A percentile compares a stretch with the other conserved stretches of the same genome.
These are phyloP conservation scores for Arabis alpina DNA, from an alignment of 345 rosid species.

Conservation along the genomic window DNA sequence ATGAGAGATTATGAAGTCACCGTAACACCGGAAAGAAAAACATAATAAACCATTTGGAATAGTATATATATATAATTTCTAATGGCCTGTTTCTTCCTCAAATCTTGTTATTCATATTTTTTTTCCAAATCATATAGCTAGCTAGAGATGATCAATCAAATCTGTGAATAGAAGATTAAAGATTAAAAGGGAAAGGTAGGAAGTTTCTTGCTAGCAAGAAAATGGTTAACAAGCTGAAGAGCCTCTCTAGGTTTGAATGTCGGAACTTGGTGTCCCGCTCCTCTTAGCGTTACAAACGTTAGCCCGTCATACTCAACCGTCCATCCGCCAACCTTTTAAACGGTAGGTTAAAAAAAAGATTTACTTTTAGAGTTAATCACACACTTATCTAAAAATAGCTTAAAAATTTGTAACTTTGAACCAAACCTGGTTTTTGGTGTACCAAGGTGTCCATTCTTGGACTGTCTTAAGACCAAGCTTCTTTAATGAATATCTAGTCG, in stretches of 20 bases:
- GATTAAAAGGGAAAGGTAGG: constrained; percentile 55
- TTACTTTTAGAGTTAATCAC: neutral
- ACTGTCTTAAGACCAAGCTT: constrained; percentile 67
- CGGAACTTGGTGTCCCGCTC: constrained; percentile 84
- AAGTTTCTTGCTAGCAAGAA: constrained; percentile 59
- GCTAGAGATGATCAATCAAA: constrained; percentile 24
- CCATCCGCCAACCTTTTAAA: constrained; percentile 75
- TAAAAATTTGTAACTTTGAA: neutral
- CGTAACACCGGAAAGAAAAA: neutral
- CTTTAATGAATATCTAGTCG: constrained; percentile 67
- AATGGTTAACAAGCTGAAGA: constrained; percentile 61
- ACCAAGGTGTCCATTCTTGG: constrained; percentile 86
- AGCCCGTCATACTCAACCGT: constrained; percentile 66
- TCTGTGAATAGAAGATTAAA: neutral
- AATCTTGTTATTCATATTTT: constrained; percentile 25
- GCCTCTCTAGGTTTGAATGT: constrained; percentile 63
- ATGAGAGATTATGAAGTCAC: constrained; percentile 1
- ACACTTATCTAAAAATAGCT: neutral
- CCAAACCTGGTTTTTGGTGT: constrained; percentile 56
- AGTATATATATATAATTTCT: constrained; percentile 14
- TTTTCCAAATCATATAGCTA: constrained; percentile 12
- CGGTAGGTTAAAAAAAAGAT: neutral
- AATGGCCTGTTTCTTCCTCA: neutral
- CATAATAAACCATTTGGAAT: neutral
- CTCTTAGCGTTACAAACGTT: constrained; percentile 66